phyloP scores from a whole-genome alignment of 257 asterid genomes.

The Verbena officinalis region DNA sequence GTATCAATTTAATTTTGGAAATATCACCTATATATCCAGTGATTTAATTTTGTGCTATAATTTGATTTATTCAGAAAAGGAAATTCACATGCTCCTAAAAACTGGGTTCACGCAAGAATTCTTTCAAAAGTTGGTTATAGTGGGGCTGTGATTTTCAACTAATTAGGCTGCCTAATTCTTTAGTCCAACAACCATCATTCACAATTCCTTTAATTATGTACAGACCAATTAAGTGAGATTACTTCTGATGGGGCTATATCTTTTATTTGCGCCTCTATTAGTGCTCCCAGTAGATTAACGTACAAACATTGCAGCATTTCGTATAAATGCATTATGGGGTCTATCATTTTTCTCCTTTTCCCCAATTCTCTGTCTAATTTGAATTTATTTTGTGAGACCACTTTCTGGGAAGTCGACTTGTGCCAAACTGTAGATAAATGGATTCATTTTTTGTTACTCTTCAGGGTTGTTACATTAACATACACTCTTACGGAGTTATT shows the following conservation, averaged over 20 bases:
- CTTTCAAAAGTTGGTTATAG: constrained; percentile 8
- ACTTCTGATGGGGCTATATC: background rate
- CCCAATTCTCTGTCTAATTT: background rate
- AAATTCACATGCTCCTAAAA: no score
- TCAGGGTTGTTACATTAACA: no score
- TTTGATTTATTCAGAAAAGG: no score
- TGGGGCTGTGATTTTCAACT: constrained; percentile 6
- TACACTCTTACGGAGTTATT: no score
- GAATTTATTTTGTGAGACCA: background rate
- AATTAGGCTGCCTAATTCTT: constrained; percentile 28
- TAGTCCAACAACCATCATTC: constrained; percentile 2
- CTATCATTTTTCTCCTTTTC: background rate
- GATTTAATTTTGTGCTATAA: no score
- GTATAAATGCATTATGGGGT: background rate
- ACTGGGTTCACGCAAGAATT: no score
- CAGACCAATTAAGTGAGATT: constrained; percentile 25
- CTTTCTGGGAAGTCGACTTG: background rate
- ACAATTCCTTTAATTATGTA: background rate
- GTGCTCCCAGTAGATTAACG: background rate
- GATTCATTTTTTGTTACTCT: no score
- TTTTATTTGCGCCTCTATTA: background rate
- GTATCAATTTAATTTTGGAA: background rate
- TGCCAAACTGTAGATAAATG: background rate
- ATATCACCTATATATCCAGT: no score
- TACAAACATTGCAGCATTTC: background rate